A percentile compares a stretch with the other conserved stretches of the same genome.
These are phyloP conservation scores for Colletotrichum cereale DNA, from an alignment of 2,329 filamentous ascomycete genomes.

Conservation along the genomic window DNA sequence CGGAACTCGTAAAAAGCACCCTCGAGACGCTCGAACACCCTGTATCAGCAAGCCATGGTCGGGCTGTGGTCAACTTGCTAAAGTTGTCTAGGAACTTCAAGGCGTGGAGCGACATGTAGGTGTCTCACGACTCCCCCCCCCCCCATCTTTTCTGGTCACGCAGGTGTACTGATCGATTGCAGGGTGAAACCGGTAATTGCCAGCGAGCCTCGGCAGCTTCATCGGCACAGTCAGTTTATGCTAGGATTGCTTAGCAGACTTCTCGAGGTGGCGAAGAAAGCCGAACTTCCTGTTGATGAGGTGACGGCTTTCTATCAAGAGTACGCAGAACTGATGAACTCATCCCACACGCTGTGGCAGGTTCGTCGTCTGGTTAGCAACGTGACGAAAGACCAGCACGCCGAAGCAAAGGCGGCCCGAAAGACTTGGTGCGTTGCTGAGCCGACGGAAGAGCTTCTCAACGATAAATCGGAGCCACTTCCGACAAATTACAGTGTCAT, in stretches of 20 bases:
- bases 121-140: not conserved
- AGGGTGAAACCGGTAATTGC: slow-evolving; percentile 17
- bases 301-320: slow-evolving; percentile 19
- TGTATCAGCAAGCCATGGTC: slow-evolving; percentile 27
- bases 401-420: slow-evolving; percentile 28
- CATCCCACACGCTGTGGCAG: slow-evolving; percentile 1
- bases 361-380: slow-evolving; percentile 20
- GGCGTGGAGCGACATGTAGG: slow-evolving; percentile 21
- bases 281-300: slow-evolving; percentile 11
- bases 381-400: slow-evolving; percentile 1
- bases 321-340: not conserved
- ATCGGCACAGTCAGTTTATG: slow-evolving; percentile 14
- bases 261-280: slow-evolving; percentile 18
- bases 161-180: not conserved
- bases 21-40: slow-evolving; percentile 3
- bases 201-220: not conserved
- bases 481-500: slow-evolving; percentile 13
- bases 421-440: slow-evolving; percentile 22
- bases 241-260: slow-evolving; percentile 31
- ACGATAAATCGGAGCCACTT: not conserved
- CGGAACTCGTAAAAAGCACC: slow-evolving; percentile 6
- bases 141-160: too few species aligned
- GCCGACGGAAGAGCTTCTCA: not conserved
- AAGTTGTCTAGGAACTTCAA: slow-evolving; percentile 21
- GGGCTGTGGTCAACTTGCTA: slow-evolving; percentile 19